These are phyloP conservation scores for Thelonectria discophora DNA, from an alignment of 2,329 filamentous ascomycete species.

Conservation along the genomic window DNA sequence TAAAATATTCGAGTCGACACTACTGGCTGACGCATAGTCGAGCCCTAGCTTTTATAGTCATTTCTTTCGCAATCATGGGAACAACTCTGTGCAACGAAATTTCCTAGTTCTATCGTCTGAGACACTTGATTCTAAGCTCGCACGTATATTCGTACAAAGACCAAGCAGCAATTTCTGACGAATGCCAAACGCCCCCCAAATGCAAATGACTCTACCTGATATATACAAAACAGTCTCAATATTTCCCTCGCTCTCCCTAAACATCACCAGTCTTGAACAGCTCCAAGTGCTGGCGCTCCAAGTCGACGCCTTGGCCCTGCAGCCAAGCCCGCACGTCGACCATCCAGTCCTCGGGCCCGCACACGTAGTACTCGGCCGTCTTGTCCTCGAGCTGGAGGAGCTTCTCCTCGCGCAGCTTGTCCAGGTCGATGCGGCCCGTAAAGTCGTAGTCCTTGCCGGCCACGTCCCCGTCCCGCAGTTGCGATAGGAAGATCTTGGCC, in stretches of 20 bases:
- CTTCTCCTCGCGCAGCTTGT: constrained; percentile 58
- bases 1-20: too few species aligned
- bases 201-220: constrained; percentile 18
- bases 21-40: too few species aligned
- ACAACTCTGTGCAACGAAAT: neutral
- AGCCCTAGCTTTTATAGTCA: too few species aligned
- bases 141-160: constrained; percentile 14
- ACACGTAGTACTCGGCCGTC: constrained; percentile 73
- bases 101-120: constrained; percentile 13
- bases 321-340: constrained; percentile 63
- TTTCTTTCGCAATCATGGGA: neutral
- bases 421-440: constrained; percentile 66
- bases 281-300: constrained; percentile 71
- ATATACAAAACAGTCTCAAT: constrained; percentile 4
- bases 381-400: constrained; percentile 65
- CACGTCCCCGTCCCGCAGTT: constrained; percentile 53
- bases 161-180: constrained; percentile 20
- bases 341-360: constrained; percentile 79
- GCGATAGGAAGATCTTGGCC: constrained; percentile 66
- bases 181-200: constrained; percentile 35
- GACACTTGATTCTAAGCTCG: constrained; percentile 19
- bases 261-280: constrained; percentile 68
- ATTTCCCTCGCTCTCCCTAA: constrained; percentile 12
- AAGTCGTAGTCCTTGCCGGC: constrained; percentile 67
- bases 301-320: constrained; percentile 62